Evolutionary conservation across 768 basidiomycete genomes (phyloP), one percentile per base, ranked within the genome.

Genomic region (Cubamyces sp.): DNA sequence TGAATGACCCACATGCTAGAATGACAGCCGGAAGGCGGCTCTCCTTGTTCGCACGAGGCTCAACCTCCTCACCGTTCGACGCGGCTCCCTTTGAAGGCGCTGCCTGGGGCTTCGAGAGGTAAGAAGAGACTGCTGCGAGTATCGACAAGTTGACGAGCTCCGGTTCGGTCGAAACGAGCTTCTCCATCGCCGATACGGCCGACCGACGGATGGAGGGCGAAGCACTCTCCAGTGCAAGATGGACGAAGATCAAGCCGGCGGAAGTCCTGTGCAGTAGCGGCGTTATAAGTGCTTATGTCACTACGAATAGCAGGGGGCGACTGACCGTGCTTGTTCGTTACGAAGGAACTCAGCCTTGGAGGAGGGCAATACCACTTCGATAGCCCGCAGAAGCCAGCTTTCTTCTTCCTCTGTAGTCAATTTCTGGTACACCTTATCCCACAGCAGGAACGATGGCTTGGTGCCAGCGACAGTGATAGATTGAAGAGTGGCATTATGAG

Each of bases 391-490:
- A 1, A 97, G 74, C 96, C 95, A 97, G 14, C 66, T 68, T 57
- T 92, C 87, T 16, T 93, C 93, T 3, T 81, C 81, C 0, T 79
- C 67, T 6, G 84, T 81, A 7, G 78, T 75, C 16, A 89, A 65
- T 71, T 92, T 94, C 61, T 87, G 84, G 68, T 93, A 94, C 0
- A 92, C 86, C 71, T 91, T 94, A 55, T 96, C 94, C 85, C 86
- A 93, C 15, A 96, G 68, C 42, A 98, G 74, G 76, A 97, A 97
- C 1, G 91, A 88, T 0, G 93, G 91, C 70, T 94, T 97, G 23
- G 82, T 75, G 15, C 78, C 76, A 0, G 85, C 74, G 5, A 73
- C 73, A 18, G 73, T 70, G n/a, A 91, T 71, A 0, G 80, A 74
- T 37, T 81, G 77, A n/a, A 84, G 64, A 2, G 74, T 73, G 28